These are phyloP conservation scores for Lactarius vividus DNA, from an alignment of 768 basidiomycete species.

Conservation along the genomic window DNA sequence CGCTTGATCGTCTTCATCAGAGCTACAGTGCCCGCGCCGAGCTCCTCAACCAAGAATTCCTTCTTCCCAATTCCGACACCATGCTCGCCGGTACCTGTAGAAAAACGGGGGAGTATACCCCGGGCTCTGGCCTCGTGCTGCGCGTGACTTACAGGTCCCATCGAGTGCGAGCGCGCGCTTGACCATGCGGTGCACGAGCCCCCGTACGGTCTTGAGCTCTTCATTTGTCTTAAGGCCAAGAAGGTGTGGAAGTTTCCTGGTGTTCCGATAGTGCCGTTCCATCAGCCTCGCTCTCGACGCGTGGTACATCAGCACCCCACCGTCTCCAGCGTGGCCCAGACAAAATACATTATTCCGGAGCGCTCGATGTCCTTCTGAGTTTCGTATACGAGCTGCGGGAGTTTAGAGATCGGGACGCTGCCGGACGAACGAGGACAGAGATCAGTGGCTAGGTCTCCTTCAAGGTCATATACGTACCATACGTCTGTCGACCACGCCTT, in stretches of 20 bases:
- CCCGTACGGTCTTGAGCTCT: slow-evolving; percentile 29
- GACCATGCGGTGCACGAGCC: slow-evolving; percentile 57
- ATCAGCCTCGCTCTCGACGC: no score
- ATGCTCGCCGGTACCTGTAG: slow-evolving; percentile 69
- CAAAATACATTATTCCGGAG: slow-evolving; percentile 55
- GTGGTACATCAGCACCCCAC: slow-evolving; percentile 34
- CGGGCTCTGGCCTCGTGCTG: no score
- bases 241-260: slow-evolving; percentile 45
- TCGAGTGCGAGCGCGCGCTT: slow-evolving; percentile 65
- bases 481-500: no score
- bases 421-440: no score
- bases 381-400: slow-evolving; percentile 62
- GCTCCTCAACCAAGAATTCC: slow-evolving; percentile 72
- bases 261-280: neutral
- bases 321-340: slow-evolving; percentile 81
- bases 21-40: slow-evolving; percentile 78
- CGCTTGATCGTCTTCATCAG: slow-evolving; percentile 82
- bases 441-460: no score
- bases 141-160: slow-evolving; percentile 57
- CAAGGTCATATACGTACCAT: no score
- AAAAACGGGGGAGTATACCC: neutral
- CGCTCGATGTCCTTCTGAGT: slow-evolving; percentile 67
- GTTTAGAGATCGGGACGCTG: slow-evolving; percentile 30
- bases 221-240: slow-evolving; percentile 32
- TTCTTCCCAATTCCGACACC: slow-evolving; percentile 73